These are phyloP conservation scores for Dissoconium aciculare DNA, from an alignment of 2,329 filamentous ascomycete genomes.

Conservation along the genomic window DNA sequence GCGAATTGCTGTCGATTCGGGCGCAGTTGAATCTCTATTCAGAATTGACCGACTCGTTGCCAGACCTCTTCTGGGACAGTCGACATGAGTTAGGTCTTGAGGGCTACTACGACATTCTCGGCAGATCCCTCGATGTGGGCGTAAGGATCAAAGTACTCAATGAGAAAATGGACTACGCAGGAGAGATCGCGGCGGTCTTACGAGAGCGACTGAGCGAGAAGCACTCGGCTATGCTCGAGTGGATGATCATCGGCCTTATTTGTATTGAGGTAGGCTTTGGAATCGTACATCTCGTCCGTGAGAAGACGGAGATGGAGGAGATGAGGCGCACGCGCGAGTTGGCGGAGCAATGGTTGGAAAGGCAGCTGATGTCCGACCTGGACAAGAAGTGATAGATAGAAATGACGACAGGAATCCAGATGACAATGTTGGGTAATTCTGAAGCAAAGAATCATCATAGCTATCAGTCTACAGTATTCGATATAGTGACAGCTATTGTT, in stretches of 20 bases:
- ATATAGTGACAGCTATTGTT: no score
- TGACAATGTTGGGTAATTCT: no score
- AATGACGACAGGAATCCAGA: no score
- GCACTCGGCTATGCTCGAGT: constrained; percentile 75
- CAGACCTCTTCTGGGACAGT: constrained; percentile 94
- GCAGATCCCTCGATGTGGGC: constrained; percentile 75
- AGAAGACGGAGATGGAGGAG: constrained; percentile 35
- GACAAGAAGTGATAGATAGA: constrained; percentile 1
- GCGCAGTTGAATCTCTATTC: constrained; percentile 94
- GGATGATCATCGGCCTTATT: constrained; percentile 91
- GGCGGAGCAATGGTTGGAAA: constrained; percentile 25
- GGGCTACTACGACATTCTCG: constrained; percentile 88
- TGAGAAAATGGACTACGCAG: constrained; percentile 94
- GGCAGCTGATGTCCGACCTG: no score
- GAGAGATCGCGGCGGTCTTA: constrained; percentile 82
- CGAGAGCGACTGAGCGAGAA: constrained; percentile 81
- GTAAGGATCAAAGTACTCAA: constrained; percentile 84
- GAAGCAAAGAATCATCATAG: no score
- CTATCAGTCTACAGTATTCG: no score
- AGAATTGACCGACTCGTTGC: constrained; percentile 84
- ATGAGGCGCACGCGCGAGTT: constrained; percentile 28
- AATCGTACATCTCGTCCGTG: constrained; percentile 56
- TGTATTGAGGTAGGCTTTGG: constrained; percentile 85
- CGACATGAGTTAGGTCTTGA: constrained; percentile 78
- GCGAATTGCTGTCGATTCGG: constrained; percentile 74